Evolutionary conservation across 192 early-diverging fungal genomes (phyloP).

Genomic region (Backusella luteola): DNA sequence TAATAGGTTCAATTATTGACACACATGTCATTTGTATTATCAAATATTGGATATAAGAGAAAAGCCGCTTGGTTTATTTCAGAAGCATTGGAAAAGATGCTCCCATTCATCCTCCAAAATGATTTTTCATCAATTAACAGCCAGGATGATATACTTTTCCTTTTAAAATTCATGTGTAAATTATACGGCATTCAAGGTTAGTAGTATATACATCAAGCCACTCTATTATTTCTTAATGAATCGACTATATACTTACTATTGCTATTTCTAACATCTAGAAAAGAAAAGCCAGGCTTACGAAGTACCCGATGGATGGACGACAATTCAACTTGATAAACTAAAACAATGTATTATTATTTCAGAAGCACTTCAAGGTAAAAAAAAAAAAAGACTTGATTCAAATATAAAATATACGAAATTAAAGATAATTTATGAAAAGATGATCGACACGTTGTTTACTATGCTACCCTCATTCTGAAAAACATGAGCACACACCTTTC

Average conservation of each 20-base stretch:
- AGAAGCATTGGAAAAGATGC: background rate
- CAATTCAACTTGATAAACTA: conserved; percentile 72
- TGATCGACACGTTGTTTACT: conserved; percentile 52
- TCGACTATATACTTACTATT: background rate
- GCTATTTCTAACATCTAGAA: background rate
- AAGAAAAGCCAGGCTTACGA: background rate
- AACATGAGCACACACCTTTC: conserved; percentile 54
- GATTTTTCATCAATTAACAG: background rate
- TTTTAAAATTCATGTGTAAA: conserved; percentile 58
- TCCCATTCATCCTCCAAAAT: conserved; percentile 14
- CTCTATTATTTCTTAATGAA: background rate
- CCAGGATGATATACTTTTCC: conserved; percentile 53
- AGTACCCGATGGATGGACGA: conserved; percentile 64
- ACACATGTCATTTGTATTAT: conserved; percentile 15
- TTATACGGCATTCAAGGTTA: conserved; percentile 58
- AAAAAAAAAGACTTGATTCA: background rate
- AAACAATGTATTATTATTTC: conserved; percentile 68
- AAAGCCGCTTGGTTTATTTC: conserved; percentile 22
- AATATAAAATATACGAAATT: background rate
- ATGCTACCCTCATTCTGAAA: conserved; percentile 58
- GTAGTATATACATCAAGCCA: background rate
- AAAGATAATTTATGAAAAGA: conserved; percentile 35
- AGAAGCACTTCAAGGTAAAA: conserved; percentile 62
- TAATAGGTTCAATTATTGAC: background rate
- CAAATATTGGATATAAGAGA: conserved; percentile 13